phyloP scores from a whole-genome alignment of 352 stramenopile genomes.

The Peronospora farinosa region DNA sequence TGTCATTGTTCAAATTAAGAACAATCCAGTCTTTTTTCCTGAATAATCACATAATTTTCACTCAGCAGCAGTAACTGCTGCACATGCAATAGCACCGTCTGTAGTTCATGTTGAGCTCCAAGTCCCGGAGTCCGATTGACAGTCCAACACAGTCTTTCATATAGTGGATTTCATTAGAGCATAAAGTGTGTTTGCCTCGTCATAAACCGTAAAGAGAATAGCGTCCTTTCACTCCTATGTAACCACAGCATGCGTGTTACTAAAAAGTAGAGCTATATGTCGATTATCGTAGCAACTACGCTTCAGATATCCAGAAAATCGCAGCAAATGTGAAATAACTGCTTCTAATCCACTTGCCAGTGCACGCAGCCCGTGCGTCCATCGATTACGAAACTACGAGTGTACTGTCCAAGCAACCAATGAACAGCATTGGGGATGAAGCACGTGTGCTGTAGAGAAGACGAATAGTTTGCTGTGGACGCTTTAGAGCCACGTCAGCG shows the following conservation, averaged over 20 bases:
- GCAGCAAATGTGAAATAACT: conserved; percentile 46
- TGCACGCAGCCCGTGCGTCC: conserved; percentile 26
- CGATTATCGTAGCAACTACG: conserved; percentile 48
- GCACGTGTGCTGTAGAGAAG: conserved; percentile 39
- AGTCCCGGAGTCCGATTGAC: conserved; percentile 42
- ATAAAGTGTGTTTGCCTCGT: conserved; percentile 45
- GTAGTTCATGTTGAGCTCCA: conserved; percentile 56
- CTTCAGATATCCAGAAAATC: conserved; percentile 68
- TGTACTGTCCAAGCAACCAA: conserved; percentile 49
- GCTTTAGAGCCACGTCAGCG: conserved; percentile 51
- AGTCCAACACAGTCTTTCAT: conserved; percentile 70
- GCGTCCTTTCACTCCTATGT: conserved; percentile 59
- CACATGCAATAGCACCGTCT: conserved; percentile 31
- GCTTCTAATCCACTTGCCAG: conserved; percentile 56
- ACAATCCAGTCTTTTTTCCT: conserved; percentile 60
- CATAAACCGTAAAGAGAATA: conserved; percentile 47
- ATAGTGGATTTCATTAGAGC: conserved; percentile 53
- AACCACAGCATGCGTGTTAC: conserved; percentile 26
- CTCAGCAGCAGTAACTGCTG: conserved; percentile 55
- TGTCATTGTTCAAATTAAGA: conserved; percentile 57
- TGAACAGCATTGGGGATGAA: conserved; percentile 44
- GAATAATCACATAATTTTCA: conserved; percentile 60
- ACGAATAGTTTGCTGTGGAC: conserved; percentile 42
- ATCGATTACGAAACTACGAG: conserved; percentile 55
- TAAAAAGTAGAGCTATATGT: conserved; percentile 59